A percentile compares a stretch with the other conserved stretches of the same genome.
Conservation (phyloP, 2,329 filamentous ascomycete genomes). For the Neophaeococcomyces mojaviensis region DNA sequence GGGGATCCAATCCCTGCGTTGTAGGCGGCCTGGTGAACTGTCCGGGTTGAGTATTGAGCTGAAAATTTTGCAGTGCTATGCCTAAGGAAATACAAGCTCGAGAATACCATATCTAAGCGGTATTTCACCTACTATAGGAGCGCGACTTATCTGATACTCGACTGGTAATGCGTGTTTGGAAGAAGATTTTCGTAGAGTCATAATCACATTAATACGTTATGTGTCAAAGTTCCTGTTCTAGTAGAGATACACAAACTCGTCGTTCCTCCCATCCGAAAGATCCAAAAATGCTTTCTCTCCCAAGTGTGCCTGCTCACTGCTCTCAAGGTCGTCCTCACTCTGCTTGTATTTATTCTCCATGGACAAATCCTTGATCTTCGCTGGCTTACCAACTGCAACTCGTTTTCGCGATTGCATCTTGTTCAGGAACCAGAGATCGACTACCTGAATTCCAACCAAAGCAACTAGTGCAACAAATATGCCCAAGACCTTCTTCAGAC, state of each 20-base stretch:
- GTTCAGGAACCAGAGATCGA: conserved; percentile 50
- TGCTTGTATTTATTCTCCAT: conserved; percentile 48
- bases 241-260: conserved; percentile 47
- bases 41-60: no score
- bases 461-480: conserved; percentile 49
- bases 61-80: no score
- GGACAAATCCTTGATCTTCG: conserved; percentile 51
- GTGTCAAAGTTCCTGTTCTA: no score
- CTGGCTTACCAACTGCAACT: conserved; percentile 54
- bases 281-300: conserved; percentile 42
- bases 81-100: no score
- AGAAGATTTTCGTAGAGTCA: no score
- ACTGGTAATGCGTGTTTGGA: no score
- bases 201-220: no score
- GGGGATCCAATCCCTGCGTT: conserved; percentile 34
- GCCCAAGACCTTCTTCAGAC: conserved; percentile 48
- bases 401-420: conserved; percentile 48
- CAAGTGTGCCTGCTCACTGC: conserved; percentile 23
- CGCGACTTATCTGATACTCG: no score
- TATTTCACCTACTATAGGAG: no score
- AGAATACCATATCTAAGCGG: no score
- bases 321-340: conserved; percentile 23
- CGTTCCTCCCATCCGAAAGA: conserved; percentile 58
- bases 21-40: no score
- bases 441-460: conserved; percentile 47